phyloP scores from a whole-genome alignment of 768 basidiomycete species.

The Collybia nuda region DNA sequence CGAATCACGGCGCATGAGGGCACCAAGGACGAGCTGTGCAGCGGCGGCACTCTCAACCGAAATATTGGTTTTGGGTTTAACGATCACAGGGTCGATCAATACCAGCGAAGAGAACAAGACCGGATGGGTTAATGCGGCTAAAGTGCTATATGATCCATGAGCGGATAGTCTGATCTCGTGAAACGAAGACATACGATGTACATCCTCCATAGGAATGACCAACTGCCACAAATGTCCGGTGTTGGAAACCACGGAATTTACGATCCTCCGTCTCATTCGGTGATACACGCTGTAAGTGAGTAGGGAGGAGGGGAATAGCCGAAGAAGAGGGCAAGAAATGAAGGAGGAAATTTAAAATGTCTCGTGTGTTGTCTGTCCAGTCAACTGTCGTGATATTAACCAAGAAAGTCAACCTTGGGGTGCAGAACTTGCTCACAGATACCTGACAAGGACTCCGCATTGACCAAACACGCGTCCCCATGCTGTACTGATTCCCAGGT shows the following conservation, averaged over 20 bases:
- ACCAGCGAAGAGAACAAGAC: conserved; percentile 69
- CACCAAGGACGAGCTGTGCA: conserved; percentile 33
- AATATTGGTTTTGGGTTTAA: conserved; percentile 17
- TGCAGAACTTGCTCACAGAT: conserved; percentile 46
- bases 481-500: conserved; percentile 82
- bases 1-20: conserved; percentile 54
- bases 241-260: conserved; percentile 42
- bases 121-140: conserved; percentile 64
- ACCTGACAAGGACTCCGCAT: conserved; percentile 51
- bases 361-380: conserved; percentile 77
- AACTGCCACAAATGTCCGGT: conserved; percentile 61
- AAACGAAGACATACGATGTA: conserved; percentile 52
- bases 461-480: conserved; percentile 80
- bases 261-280: conserved; percentile 40
- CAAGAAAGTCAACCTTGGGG: background rate
- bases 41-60: conserved; percentile 8
- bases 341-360: conserved; percentile 74
- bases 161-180: background rate
- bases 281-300: conserved; percentile 51
- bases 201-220: conserved; percentile 89
- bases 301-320: conserved; percentile 40
- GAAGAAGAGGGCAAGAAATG: conserved; percentile 57
- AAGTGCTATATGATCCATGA: conserved; percentile 37
- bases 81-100: conserved; percentile 79
- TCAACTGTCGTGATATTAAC: conserved; percentile 46